A percentile compares a stretch with the other conserved stretches of the same genome.
Conservation (phyloP, 192 early-diverging fungal genomes). For the Glomus cerebriforme region DNA sequence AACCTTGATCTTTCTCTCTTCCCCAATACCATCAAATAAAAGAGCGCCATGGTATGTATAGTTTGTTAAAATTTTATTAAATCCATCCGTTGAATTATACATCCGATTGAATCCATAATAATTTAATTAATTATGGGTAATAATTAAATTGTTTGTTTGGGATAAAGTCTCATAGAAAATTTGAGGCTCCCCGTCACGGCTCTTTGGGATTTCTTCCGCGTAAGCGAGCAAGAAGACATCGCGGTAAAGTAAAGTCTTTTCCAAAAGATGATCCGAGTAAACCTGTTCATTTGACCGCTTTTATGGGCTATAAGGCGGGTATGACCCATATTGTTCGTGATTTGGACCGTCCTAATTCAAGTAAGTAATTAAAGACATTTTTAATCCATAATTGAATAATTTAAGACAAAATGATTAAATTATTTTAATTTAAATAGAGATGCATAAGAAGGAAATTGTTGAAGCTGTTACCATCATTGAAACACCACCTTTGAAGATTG, state of each 20-base stretch:
- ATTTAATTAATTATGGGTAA: not conserved
- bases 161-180: slow-evolving; percentile 88
- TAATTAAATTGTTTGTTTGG: not conserved
- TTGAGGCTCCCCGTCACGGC: slow-evolving; percentile 96
- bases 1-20: not conserved
- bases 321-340: slow-evolving; percentile 99
- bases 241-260: slow-evolving; percentile 98
- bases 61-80: not conserved
- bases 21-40: not conserved
- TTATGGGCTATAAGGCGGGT: slow-evolving; percentile 99
- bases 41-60: not conserved
- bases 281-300: slow-evolving; percentile 98
- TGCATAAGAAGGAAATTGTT: slow-evolving; percentile 99
- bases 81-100: not conserved
- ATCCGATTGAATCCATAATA: not conserved
- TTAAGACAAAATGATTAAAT: not conserved
- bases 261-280: slow-evolving; percentile 95
- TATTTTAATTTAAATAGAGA: slow-evolving; percentile 59
- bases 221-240: slow-evolving; percentile 91
- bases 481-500: slow-evolving; percentile 94
- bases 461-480: slow-evolving; percentile 99
- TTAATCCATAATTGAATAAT: not conserved
- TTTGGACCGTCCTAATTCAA: slow-evolving; percentile 97
- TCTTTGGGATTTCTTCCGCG: slow-evolving; percentile 76
- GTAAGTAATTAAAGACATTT: slow-evolving; percentile 45